Evolutionary conservation across 2,329 filamentous ascomycete genomes (phyloP), one percentile per base, ranked within the genome.

Genomic region (Phialemonium atrogriseum): DNA sequence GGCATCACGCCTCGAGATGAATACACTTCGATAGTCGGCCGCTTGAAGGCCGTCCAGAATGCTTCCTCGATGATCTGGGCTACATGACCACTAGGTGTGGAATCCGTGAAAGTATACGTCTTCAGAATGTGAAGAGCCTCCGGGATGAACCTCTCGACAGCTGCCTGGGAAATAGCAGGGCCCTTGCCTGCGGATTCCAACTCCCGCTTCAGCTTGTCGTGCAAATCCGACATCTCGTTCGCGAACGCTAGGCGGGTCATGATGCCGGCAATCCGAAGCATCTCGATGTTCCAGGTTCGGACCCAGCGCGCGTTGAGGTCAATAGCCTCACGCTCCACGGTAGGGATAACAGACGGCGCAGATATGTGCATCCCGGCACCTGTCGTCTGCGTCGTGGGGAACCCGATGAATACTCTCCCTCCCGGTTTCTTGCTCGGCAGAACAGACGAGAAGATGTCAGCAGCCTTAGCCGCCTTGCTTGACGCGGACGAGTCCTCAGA

Each of bases 271-370:
- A 88, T 84, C 25, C 89, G 77, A 23, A 98, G 67, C 68, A 98
- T 84, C 52, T 96, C 91, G 14, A 85, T 70, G 48, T 98, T 98
- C 93, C 91, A 98, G 11, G 80, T 86, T 40, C 87, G 80, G 11
- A 98, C 89, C 68, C 87, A 94, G 34, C 88, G 77, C 11, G 91
- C 93, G 53, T 98, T 96, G 40, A 98, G 68, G 55, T 98, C 91
- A 36, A 98, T 94, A 33, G 86, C 91, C 53, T 98, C 91, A 51
- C 91, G 78, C 57, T 98, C 91, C 3, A 98, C 93, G 0, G 91
- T 98, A 0, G 91, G 91, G 35, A 98, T 98, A 10, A 98, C 80
- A 0, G 89, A 95, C 1, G 88, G 91, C 0, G 91, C 91, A 10
- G 89, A 96, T 18, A 98, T 83, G 55, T 98, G 91, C 52, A 93